A percentile compares a stretch with the other conserved stretches of the same genome.
phyloP scores from a whole-genome alignment of 1,284 basidiomycete genomes.

The Mycena citricolor region DNA sequence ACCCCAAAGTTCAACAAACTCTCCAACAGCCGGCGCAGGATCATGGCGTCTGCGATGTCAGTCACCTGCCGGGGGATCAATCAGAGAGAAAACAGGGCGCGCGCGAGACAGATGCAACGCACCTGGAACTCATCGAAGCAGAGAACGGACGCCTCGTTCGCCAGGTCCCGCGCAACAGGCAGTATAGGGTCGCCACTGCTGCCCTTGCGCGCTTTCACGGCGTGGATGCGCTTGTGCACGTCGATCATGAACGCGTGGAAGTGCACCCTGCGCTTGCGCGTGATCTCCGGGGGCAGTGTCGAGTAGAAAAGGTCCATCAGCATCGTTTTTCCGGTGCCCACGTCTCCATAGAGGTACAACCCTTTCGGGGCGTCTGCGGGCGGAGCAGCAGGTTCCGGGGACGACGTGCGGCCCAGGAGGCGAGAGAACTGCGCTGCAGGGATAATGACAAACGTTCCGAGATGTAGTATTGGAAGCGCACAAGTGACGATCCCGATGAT shows the following conservation, averaged over 20 bases:
- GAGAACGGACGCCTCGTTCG: constrained; percentile 80
- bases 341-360: constrained; percentile 96
- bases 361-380: constrained; percentile 74
- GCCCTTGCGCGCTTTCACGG: constrained; percentile 70
- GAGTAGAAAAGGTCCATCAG: constrained; percentile 98
- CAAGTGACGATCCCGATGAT: constrained; percentile 43
- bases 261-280: constrained; percentile 84
- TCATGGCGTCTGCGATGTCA: constrained; percentile 99
- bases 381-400: constrained; percentile 39
- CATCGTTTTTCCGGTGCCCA: constrained; percentile 98
- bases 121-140: constrained; percentile 99
- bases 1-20: constrained; percentile 86
- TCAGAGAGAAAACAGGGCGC: not conserved
- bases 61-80: constrained; percentile 65
- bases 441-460: constrained; percentile 19
- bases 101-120: constrained; percentile 24
- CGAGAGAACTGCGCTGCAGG: constrained; percentile 55
- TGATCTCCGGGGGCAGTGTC: constrained; percentile 78
- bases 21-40: constrained; percentile 88
- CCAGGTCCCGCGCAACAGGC: constrained; percentile 88
- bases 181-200: constrained; percentile 77
- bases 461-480: constrained; percentile 1
- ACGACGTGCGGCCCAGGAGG: constrained; percentile 50
- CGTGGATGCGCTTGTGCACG: constrained; percentile 91
- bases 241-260: constrained; percentile 99